Evolutionary conservation across 495 filamentous ascomycete genomes (phyloP).

Genomic region (Aspergillus homomorphus): DNA sequence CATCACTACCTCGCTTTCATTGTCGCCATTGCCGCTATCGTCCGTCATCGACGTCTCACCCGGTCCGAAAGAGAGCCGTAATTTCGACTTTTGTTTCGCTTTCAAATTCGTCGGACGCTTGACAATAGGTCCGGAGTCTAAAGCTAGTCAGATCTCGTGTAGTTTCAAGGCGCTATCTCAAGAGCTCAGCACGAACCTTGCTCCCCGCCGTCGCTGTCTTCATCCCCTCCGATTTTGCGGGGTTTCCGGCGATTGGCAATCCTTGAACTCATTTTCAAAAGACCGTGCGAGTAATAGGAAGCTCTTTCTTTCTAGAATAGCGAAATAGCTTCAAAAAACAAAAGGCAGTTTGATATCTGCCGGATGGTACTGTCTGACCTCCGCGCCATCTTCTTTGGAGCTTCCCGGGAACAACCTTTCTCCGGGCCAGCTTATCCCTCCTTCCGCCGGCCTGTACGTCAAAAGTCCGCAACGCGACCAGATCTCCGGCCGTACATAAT

Average conservation of each 20-base stretch:
- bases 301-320: background rate
- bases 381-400: conserved; percentile 15
- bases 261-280: conserved; percentile 55
- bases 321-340: background rate
- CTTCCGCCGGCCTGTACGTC: conserved; percentile 22
- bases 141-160: conserved; percentile 12
- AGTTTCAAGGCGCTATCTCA: background rate
- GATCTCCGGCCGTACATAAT: conserved; percentile 10
- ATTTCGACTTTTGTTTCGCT: conserved; percentile 60
- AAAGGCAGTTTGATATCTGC: background rate
- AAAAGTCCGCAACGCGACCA: conserved; percentile 25
- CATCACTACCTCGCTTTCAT: conserved; percentile 56
- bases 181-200: conserved; percentile 27
- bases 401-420: conserved; percentile 34
- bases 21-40: conserved; percentile 52
- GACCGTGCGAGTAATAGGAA: background rate
- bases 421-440: conserved; percentile 31
- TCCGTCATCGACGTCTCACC: conserved; percentile 54
- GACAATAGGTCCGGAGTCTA: conserved; percentile 37
- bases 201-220: conserved; percentile 48
- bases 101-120: conserved; percentile 47
- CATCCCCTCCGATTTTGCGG: conserved; percentile 67
- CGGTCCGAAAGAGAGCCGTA: conserved; percentile 72
- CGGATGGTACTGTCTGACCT: conserved; percentile 3
- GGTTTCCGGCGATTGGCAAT: conserved; percentile 69